Conservation (phyloP, 78 protist species). For the Chrysochromulina parva region DNA sequence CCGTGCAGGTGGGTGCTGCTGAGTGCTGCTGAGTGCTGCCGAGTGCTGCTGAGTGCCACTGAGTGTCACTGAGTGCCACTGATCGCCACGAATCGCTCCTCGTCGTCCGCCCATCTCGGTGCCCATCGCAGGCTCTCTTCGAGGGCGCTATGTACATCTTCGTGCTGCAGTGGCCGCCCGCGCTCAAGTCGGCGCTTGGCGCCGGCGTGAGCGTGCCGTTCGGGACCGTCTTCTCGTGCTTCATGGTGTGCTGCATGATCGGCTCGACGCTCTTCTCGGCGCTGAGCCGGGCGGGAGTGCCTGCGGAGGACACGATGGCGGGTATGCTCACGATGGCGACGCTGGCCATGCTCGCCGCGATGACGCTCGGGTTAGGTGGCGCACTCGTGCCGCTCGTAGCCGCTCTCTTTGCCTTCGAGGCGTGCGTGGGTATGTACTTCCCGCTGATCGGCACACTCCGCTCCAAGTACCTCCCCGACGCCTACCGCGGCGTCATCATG, state of each 20-base stretch:
- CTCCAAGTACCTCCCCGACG: conserved; percentile 37
- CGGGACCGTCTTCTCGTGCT: conserved; percentile 30
- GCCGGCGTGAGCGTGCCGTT: conserved; percentile 30
- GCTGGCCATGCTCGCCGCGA: background rate
- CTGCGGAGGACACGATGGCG: background rate
- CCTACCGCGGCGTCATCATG: conserved; percentile 45
- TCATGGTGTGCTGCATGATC: conserved; percentile 27
- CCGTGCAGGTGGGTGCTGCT: background rate
- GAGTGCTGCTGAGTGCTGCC: too few species aligned
- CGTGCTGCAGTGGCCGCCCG: conserved; percentile 58
- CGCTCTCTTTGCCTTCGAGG: conserved; percentile 40
- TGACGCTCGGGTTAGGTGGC: background rate
- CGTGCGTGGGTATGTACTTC: conserved; percentile 51
- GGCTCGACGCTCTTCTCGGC: background rate
- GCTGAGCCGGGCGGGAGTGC: background rate
- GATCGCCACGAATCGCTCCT: too few species aligned
- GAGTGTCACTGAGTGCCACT: too few species aligned
- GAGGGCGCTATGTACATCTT: conserved; percentile 60
- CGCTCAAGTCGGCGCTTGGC: conserved; percentile 17
- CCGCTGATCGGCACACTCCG: conserved; percentile 59
- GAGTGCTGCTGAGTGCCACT: too few species aligned
- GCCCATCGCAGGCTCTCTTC: background rate
- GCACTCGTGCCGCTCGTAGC: background rate
- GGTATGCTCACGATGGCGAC: background rate
- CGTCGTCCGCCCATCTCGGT: too few species aligned